phyloP scores from a whole-genome alignment of 495 filamentous ascomycete species.

The Penicillium cinerascens region DNA sequence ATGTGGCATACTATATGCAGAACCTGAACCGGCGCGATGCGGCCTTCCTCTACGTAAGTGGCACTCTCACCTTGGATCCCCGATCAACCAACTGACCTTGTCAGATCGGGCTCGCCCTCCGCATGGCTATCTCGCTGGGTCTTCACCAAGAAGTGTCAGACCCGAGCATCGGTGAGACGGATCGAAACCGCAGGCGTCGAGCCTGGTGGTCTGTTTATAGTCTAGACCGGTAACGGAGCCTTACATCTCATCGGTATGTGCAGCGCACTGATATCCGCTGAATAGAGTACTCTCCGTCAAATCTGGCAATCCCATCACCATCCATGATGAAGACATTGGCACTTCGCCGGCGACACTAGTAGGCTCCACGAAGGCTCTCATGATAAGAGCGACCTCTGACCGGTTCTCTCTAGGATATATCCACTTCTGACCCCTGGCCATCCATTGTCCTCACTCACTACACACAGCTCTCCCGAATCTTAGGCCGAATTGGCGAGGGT shows the following conservation, averaged over 20 bases:
- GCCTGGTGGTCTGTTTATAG: constrained; percentile 54
- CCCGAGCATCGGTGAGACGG: constrained; percentile 27
- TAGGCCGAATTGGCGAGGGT: constrained; percentile 44
- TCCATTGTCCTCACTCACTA: constrained; percentile 47
- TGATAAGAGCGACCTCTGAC: constrained; percentile 4
- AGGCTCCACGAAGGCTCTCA: constrained; percentile 8
- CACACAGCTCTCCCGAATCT: constrained; percentile 42
- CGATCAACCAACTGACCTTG: background rate
- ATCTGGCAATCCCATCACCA: constrained; percentile 48
- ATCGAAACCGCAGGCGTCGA: constrained; percentile 43
- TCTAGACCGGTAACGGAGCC: constrained; percentile 35
- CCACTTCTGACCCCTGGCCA: constrained; percentile 36
- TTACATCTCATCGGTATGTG: background rate
- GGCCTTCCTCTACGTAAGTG: constrained; percentile 43
- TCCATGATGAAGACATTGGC: constrained; percentile 50
- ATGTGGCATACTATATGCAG: constrained; percentile 53
- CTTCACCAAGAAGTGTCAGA: constrained; percentile 47
- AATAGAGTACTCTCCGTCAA: constrained; percentile 42
- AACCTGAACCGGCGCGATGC: constrained; percentile 49
- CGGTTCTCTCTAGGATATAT: constrained; percentile 14
- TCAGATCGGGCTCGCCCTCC: constrained; percentile 46
- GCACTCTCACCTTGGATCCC: background rate
- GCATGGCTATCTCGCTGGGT: constrained; percentile 50
- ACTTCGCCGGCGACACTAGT: constrained; percentile 36
- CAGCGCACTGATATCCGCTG: background rate